Evolutionary conservation across 305 asterid genomes (phyloP).

Genomic region (Fraxinus albicans): DNA sequence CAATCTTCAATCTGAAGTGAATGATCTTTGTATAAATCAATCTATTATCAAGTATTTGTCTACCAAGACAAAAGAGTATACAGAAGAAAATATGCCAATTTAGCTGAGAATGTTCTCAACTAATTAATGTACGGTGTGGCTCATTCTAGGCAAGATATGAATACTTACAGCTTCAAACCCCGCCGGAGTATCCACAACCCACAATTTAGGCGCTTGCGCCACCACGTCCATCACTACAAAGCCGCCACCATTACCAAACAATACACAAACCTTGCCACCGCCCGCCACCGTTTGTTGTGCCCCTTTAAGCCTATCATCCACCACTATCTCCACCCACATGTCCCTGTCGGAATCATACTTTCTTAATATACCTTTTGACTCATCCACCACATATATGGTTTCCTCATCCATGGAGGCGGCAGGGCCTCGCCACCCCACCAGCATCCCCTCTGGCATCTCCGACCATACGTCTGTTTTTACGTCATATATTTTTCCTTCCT

Average conservation of each 20-base stretch:
- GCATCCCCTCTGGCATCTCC: constrained; percentile 90
- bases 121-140: constrained; percentile 4
- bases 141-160: constrained; percentile 76
- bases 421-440: constrained; percentile 84
- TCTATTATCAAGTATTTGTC: no score
- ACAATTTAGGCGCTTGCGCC: constrained; percentile 36
- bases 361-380: constrained; percentile 52
- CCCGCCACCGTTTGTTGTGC: constrained; percentile 58
- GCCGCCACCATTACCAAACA: constrained; percentile 37
- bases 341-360: constrained; percentile 51
- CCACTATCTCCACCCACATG: constrained; percentile 49
- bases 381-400: constrained; percentile 63
- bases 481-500: constrained; percentile 71
- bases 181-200: constrained; percentile 60
- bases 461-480: constrained; percentile 48
- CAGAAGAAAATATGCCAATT: not conserved
- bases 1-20: not conserved
- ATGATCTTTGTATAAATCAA: no score
- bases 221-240: constrained; percentile 65
- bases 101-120: not conserved
- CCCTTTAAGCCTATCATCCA: constrained; percentile 41
- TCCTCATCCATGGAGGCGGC: constrained; percentile 83
- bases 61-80: not conserved
- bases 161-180: constrained; percentile 45
- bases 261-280: constrained; percentile 62